Conservation (phyloP, 805 yeast species). For the Metschnikowia reukaufii region DNA sequence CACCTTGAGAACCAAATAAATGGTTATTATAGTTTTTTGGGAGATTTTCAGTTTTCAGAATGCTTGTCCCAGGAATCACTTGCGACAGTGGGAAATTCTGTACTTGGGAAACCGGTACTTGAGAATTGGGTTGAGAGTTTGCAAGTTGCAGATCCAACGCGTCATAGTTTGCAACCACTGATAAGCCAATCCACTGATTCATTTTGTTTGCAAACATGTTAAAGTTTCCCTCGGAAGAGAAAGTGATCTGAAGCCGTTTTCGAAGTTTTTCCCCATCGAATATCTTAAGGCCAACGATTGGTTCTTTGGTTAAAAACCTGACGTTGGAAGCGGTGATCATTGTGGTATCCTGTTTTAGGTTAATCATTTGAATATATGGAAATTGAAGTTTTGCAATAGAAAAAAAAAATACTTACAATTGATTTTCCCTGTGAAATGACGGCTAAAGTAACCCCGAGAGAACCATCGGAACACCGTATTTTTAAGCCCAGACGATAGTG, state of each 20-base stretch:
- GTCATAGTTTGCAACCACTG: constrained; percentile 7
- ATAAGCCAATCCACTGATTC: constrained; percentile 17
- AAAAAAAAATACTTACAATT: constrained; percentile 16
- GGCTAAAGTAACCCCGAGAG: constrained; percentile 15
- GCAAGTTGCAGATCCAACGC: constrained; percentile 11
- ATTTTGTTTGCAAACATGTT: constrained; percentile 18
- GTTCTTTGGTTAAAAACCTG: constrained; percentile 18
- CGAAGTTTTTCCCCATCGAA: constrained; percentile 20
- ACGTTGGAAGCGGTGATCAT: constrained; percentile 16
- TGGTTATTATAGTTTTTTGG: neutral
- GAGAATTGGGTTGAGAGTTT: neutral
- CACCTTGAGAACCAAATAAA: neutral
- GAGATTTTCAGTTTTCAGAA: neutral
- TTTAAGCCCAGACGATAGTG: constrained; percentile 24
- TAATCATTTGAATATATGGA: constrained; percentile 2
- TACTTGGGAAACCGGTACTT: neutral
- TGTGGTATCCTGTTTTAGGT: constrained; percentile 15
- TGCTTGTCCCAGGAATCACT: neutral
- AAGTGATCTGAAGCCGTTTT: constrained; percentile 20
- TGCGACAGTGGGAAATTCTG: constrained; percentile 3
- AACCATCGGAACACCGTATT: constrained; percentile 15
- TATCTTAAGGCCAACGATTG: constrained; percentile 20
- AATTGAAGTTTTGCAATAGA: neutral
- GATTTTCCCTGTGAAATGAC: constrained; percentile 20
- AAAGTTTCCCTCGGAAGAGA: constrained; percentile 19